Evolutionary conservation across 306 rosid species (phyloP).

Genomic region (Cucurbita argyrosperma): DNA sequence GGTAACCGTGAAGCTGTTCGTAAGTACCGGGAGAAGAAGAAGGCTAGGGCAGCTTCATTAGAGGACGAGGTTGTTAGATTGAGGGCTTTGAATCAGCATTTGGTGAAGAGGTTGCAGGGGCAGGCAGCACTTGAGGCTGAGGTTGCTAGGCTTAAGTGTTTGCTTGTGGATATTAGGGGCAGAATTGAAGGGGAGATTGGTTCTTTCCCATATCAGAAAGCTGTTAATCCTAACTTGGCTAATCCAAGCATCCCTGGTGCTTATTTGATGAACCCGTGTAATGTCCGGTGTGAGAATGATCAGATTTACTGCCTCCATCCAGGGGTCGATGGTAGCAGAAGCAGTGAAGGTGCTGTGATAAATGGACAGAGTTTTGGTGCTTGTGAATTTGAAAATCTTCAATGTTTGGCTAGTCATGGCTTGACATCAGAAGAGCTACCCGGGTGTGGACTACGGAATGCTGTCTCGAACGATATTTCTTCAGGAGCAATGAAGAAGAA

Average conservation of each 20-base stretch:
- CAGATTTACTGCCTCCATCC: constrained; percentile 59
- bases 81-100: constrained; percentile 67
- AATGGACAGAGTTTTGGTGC: constrained; percentile 37
- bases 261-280: constrained; percentile 67
- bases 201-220: constrained; percentile 72
- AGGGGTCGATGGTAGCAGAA: constrained; percentile 29
- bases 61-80: constrained; percentile 79
- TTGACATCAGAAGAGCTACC: constrained; percentile 37
- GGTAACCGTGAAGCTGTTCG: constrained; percentile 90
- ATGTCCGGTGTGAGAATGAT: constrained; percentile 56
- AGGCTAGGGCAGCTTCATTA: constrained; percentile 64
- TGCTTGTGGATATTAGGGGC: constrained; percentile 87
- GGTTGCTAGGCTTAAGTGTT: constrained; percentile 76
- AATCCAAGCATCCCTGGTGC: constrained; percentile 16
- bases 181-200: constrained; percentile 98
- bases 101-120: constrained; percentile 72
- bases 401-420: constrained; percentile 50
- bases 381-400: constrained; percentile 79
- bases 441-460: constrained; percentile 33
- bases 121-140: constrained; percentile 85
- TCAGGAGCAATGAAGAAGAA: constrained; percentile 28
- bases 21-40: constrained; percentile 92
- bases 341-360: constrained; percentile 20
- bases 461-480: constrained; percentile 20
- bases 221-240: constrained; percentile 23